Base-by-base conservation (phyloP, 2,329 filamentous ascomycete genomes). In the Pseudocercospora fijiensis region DNA sequence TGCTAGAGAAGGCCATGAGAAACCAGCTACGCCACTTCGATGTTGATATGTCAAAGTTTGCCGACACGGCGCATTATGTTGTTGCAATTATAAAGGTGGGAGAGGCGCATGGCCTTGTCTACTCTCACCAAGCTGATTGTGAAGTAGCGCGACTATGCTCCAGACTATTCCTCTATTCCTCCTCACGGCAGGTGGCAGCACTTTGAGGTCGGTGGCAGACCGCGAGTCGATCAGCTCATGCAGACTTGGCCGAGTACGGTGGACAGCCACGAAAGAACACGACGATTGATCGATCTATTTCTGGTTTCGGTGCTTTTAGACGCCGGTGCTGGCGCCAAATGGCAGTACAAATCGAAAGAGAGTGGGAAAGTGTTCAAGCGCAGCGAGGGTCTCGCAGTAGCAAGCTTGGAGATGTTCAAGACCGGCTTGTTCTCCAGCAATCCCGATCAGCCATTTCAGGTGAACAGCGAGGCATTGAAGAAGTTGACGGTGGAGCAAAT, bases 341-440 rank as follows among this genome's bases (percentile, higher is more conserved):
- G 95, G 95, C 89, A 88, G 70, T 99, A 96, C 80, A 95, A 91
- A 81, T 96, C 92, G 75, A 88, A 88, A 67, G 92, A 96, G 74
- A 96, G 92, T 68, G 92, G 91, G 62, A 89, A 88, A 66, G 78
- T 90, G 45, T 98, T 94, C 78, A 84, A 87, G 58, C 87, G 95
- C 57, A 96, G 92, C 65, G 95, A 97, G 77, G 93, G 93, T 8
- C 83, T 97, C 61, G 93, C 93, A 8, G 88, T 90, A 9, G 87
- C 87, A 49, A 88, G 85, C 75, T 74, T 89, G 71, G 93, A 97
- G 71, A 96, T 97, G 93, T 97, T 96, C 84, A 96, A 96, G 79
- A 83, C 86, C 13, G 95, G 95, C 33, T 75, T 91, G 33, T 98
- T 98, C 79, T 96, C 92, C 68, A 90, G 92, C 77, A 86, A 94